Base-by-base conservation (phyloP, 495 filamentous ascomycete genomes). In the Tuber calosporum region DNA sequence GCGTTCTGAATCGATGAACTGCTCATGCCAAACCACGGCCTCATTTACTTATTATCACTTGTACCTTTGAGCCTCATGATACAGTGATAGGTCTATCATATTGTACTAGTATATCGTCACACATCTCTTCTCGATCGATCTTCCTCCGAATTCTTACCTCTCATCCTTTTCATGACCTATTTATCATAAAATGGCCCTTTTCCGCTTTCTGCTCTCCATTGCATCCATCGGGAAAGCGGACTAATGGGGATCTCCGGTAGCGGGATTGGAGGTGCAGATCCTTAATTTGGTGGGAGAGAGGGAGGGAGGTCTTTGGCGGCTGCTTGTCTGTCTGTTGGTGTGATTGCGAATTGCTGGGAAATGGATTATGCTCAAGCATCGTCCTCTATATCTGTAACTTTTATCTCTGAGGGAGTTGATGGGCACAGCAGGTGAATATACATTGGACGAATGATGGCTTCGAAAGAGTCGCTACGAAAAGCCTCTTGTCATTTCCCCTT, bases 21-120 rank as follows among this genome's bases (percentile, higher is more conserved):
- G n/a, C n/a, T n/a, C n/a, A n/a, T n/a, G n/a, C n/a, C n/a, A n/a
- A n/a, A n/a, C n/a, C n/a, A n/a, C n/a, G n/a, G n/a, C n/a, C n/a
- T n/a, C 11, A 7, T 30, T 58, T 13, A 30, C n/a, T 30, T 58
- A 5, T 58, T 30, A 30, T 19, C 11, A 34, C 34, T 62, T 62
- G 4, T 34, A 62, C 73, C 77, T 72, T 77, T 78, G 71, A 78
- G 76, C 76, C 76, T 70, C 76, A 77, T 76, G 6, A 45, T 26
- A 8, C n/a, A n/a, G n/a, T n/a, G n/a, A 53, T 34, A 17, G 7
- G 11, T 62, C 53, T 34, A 30, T 15, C 74, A 70, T 69, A 58
- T 40, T n/a, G n/a, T n/a, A n/a, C 15, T 15, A 15, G 69, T 43
- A 75, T 75, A 68, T 77, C n/a, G n/a, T n/a, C n/a, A n/a, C n/a